A percentile compares a stretch with the other conserved stretches of the same genome.
These are phyloP conservation scores for Cercospora nicotianae DNA, from an alignment of 2,329 filamentous ascomycete species.

Conservation along the genomic window DNA sequence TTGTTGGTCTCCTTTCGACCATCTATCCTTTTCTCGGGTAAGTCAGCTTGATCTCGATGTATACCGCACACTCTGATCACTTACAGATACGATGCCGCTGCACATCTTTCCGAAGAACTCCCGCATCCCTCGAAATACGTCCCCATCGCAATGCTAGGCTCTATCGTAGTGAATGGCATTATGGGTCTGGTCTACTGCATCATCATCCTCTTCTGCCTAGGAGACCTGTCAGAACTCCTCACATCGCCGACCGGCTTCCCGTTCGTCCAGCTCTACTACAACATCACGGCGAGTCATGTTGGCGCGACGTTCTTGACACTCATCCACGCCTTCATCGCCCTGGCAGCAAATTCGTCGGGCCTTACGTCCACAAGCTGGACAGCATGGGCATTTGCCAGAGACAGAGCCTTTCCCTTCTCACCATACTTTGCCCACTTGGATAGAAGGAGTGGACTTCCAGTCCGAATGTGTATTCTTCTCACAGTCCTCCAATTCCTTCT, in stretches of 20 bases:
- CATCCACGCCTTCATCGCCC: constrained; percentile 36
- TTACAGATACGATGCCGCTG: constrained; percentile 20
- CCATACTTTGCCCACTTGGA: constrained; percentile 29
- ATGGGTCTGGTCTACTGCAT: constrained; percentile 25
- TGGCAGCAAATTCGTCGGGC: constrained; percentile 38
- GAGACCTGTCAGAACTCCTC: constrained; percentile 25
- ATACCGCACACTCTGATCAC: neutral
- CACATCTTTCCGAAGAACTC: constrained; percentile 30
- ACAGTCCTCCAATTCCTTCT: constrained; percentile 20
- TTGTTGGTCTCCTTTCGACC: constrained; percentile 23
- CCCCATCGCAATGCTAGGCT: constrained; percentile 30
- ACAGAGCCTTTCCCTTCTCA: constrained; percentile 39
- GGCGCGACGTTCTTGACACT: constrained; percentile 37
- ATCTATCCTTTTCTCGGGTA: constrained; percentile 27
- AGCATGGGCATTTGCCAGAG: constrained; percentile 41
- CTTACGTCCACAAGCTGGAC: constrained; percentile 41
- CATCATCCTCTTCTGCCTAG: constrained; percentile 27
- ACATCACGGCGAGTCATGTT: constrained; percentile 28
- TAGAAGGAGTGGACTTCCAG: constrained; percentile 5
- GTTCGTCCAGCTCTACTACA: constrained; percentile 31
- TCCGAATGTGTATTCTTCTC: constrained; percentile 19
- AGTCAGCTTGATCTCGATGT: neutral
- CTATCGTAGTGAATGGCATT: constrained; percentile 24
- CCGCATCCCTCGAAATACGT: constrained; percentile 27
- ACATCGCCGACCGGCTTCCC: constrained; percentile 30